Evolutionary conservation across 108 stramenopile genomes (phyloP), one percentile per base, ranked within the genome.

Genomic region (Skeletonema costatum): DNA sequence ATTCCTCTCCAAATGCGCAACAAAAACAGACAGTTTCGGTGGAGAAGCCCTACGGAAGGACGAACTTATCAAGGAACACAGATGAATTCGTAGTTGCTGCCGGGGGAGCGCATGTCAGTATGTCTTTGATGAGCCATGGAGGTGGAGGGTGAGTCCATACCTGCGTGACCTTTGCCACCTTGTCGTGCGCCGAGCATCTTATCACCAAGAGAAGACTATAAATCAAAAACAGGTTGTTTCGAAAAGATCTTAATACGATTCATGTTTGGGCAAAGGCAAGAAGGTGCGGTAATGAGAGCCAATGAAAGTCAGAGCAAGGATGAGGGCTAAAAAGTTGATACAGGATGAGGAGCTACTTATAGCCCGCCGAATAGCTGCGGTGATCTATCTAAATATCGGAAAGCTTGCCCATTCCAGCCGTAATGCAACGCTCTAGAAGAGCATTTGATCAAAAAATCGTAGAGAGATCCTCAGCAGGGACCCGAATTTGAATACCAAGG

Each of bases 41-140:
- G 10, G n/a, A 77, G 83, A 62, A n/a, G 91, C 92, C 39, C 65
- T 93, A 2, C 78, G 89, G 95, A 92, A 10, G 86, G 79, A 17
- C 78, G 95, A 10, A n/a, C n/a, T 86, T 87, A 17, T 90, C 88
- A 33, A 96, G 95, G 95, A 96, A 84, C n/a, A n/a, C n/a, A n/a
- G 95, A 96, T 76, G 86, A 90, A 65, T 92, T 80, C 67, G 53
- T 85, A 12, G 75, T 96, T 29, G 87, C 65, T 31, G 75, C 80
- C 35, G 91, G 92, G 29, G 91, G 90, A n/a, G 1, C 78, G 86
- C 42, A 88, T 96, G 64, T 85, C 79, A 13, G 98, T 91, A n/a
- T 62, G 97, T 98, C 21, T 99, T 98, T 77, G 98, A 99, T 76
- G 98, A n/a, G 98, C 3, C 98, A 99, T 81, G 98, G 98, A 9